These are phyloP conservation scores for Urostyla sp. DNA, from an alignment of 73 alveolate species.

Conservation along the genomic window DNA sequence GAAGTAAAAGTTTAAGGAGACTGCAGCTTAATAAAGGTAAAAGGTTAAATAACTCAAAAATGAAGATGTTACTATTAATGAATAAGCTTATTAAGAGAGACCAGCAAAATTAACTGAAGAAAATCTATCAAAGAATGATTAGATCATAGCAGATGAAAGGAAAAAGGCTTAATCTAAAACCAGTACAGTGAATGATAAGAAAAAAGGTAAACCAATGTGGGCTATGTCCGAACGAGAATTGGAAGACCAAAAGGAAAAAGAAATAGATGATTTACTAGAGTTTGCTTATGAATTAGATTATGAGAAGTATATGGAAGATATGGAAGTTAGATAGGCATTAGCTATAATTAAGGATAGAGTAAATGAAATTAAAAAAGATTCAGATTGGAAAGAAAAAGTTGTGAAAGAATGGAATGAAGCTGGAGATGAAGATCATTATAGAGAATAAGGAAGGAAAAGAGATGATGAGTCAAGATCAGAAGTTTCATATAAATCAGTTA, in stretches of 20 bases:
- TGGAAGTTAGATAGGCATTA: conserved; percentile 86
- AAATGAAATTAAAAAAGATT: conserved; percentile 81
- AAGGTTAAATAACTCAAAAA: conserved; percentile 63
- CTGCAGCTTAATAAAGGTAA: conserved; percentile 59
- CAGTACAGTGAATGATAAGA: conserved; percentile 48
- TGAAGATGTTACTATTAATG: conserved; percentile 58
- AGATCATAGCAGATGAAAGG: conserved; percentile 16
- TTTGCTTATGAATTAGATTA: conserved; percentile 90
- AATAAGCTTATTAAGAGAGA: conserved; percentile 53
- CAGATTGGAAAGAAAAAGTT: conserved; percentile 74
- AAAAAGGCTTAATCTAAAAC: conserved; percentile 1
- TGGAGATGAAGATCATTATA: conserved; percentile 53
- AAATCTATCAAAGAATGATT: conserved; percentile 72
- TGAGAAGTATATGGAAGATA: conserved; percentile 88
- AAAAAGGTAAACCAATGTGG: conserved; percentile 86
- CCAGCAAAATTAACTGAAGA: conserved; percentile 78
- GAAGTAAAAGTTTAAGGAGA: conserved; percentile 56
- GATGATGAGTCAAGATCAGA: conserved; percentile 41
- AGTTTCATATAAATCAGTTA: conserved; percentile 45
- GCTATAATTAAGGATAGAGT: conserved; percentile 84
- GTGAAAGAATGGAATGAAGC: conserved; percentile 73
- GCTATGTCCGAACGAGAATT: conserved; percentile 83
- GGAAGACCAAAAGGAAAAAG: conserved; percentile 78
- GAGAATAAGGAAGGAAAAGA: conserved; percentile 26
- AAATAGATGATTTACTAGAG: conserved; percentile 83